A percentile compares a stretch with the other conserved stretches of the same genome.
Evolutionary conservation across 495 filamentous ascomycete species (phyloP).

Genomic region (Haplographium delicatum): DNA sequence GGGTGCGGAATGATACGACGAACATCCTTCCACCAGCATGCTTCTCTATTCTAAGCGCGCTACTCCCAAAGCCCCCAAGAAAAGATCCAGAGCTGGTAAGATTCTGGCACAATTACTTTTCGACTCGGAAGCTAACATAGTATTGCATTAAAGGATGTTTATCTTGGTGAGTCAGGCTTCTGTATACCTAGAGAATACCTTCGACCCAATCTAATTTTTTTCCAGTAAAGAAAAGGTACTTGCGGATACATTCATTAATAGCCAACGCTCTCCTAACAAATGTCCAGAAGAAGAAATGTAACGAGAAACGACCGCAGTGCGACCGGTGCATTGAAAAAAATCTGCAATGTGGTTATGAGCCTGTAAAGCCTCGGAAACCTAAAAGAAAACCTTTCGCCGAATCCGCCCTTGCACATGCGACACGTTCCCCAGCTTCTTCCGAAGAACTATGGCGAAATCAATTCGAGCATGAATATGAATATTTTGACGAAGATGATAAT

Average conservation of each 20-base stretch:
- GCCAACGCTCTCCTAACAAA: slow-evolving; percentile 7
- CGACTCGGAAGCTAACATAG: slow-evolving; percentile 3
- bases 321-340: slow-evolving; percentile 50
- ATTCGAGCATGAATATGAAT: slow-evolving; percentile 9
- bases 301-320: slow-evolving; percentile 54
- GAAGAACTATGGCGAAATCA: slow-evolving; percentile 20
- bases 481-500: slow-evolving; percentile 16
- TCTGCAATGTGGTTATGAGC: slow-evolving; percentile 50
- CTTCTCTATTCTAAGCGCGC: slow-evolving; percentile 53
- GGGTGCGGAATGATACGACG: not conserved
- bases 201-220: slow-evolving; percentile 1
- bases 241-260: not conserved
- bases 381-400: slow-evolving; percentile 26
- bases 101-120: not conserved
- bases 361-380: slow-evolving; percentile 51
- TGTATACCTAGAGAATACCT: not conserved
- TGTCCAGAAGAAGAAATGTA: slow-evolving; percentile 59
- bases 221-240: slow-evolving; percentile 46
- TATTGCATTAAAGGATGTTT: slow-evolving; percentile 41
- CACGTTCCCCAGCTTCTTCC: slow-evolving; percentile 8
- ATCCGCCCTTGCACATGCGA: slow-evolving; percentile 11
- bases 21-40: slow-evolving; percentile 32
- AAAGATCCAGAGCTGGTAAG: slow-evolving; percentile 57
- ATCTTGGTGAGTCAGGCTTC: slow-evolving; percentile 42
- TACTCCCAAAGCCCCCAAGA: slow-evolving; percentile 55